These are phyloP conservation scores for Lasiosphaeria miniovina DNA, from an alignment of 495 filamentous ascomycete species.

Conservation along the genomic window DNA sequence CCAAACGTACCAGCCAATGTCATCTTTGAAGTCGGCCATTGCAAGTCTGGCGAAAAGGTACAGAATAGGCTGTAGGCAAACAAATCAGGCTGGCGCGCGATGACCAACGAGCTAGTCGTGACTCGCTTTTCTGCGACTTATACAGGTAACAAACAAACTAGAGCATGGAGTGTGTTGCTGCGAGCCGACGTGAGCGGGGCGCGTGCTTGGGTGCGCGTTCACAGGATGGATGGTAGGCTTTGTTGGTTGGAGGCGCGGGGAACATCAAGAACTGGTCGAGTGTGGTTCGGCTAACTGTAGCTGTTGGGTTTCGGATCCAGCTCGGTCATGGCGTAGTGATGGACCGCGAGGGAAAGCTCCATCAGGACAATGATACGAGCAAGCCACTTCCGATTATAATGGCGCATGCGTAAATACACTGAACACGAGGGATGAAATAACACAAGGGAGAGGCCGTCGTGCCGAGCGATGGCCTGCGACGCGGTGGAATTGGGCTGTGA, in stretches of 20 bases:
- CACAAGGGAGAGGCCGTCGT: too few relatives aligned
- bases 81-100: neutral
- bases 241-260: neutral
- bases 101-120: neutral
- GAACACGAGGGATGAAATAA: too few relatives aligned
- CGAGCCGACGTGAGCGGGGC: neutral
- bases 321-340: constrained; percentile 11
- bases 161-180: too few relatives aligned
- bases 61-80: too few relatives aligned
- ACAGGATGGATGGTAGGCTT: neutral
- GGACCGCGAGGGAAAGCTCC: constrained; percentile 11
- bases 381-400: too few relatives aligned
- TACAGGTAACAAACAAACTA: too few relatives aligned
- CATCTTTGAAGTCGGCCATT: constrained; percentile 13
- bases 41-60: neutral
- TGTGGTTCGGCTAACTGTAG: constrained; percentile 17
- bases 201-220: neutral
- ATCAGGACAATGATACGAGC: constrained; percentile 11
- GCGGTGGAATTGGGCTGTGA: too few relatives aligned
- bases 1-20: constrained; percentile 17
- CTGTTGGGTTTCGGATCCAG: constrained; percentile 17
- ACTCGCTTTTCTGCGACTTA: too few relatives aligned
- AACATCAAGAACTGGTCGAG: neutral
- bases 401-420: too few relatives aligned
- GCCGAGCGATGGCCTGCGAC: too few relatives aligned